Conservation (phyloP, 108 stramenopile species). For the Nitzschia sp. region DNA sequence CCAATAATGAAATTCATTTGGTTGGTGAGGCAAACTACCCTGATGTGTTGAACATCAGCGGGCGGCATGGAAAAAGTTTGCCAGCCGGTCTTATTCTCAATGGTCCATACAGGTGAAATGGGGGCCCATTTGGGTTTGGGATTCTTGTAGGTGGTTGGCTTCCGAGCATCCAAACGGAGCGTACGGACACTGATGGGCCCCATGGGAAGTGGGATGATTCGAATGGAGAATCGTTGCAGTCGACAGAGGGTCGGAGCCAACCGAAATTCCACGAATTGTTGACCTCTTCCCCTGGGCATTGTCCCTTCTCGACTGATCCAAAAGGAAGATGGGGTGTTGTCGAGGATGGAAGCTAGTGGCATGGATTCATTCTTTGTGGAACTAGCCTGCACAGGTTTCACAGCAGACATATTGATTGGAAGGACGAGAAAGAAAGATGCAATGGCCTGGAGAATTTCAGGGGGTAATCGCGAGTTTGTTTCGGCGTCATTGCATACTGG, state of each 20-base stretch:
- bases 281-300: conserved; percentile 19
- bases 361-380: conserved; percentile 10
- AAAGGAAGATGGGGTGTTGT: conserved; percentile 16
- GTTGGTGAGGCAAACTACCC: conserved; percentile 30
- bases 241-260: conserved; percentile 16
- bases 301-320: conserved; percentile 29
- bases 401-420: conserved; percentile 4
- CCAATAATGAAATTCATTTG: conserved; percentile 18
- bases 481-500: neutral
- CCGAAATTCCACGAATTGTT: conserved; percentile 33
- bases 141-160: neutral
- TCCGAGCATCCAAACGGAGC: conserved; percentile 21
- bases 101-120: conserved; percentile 17
- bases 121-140: conserved; percentile 3
- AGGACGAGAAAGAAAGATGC: conserved; percentile 20
- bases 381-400: conserved; percentile 7
- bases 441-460: conserved; percentile 27
- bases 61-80: conserved; percentile 20
- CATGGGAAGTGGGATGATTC: conserved; percentile 25
- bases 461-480: conserved; percentile 1
- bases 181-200: conserved; percentile 26
- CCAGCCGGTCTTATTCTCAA: conserved; percentile 30
- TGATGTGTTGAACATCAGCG: conserved; percentile 18
- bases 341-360: conserved; percentile 2
- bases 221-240: conserved; percentile 12